These are phyloP conservation scores for Rhododendron kiyosumense DNA, from an alignment of 148 eudicot genomes.

Conservation along the genomic window DNA sequence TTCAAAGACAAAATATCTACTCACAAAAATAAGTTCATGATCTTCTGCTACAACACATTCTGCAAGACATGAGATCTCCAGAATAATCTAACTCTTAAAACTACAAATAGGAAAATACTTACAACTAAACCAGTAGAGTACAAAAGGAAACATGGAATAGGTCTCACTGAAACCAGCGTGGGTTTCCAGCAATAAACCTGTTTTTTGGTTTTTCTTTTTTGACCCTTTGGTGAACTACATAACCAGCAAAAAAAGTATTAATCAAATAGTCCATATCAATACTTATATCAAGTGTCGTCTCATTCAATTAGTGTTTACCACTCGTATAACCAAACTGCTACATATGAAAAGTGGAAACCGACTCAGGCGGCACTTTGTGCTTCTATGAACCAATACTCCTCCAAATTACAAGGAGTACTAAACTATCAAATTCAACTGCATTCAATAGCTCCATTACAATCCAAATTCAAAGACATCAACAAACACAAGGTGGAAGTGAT, in stretches of 20 bases:
- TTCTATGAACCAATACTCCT: no score
- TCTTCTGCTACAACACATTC: neutral
- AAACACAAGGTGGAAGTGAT: no score
- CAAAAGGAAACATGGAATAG: neutral
- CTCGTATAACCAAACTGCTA: no score
- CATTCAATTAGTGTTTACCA: no score
- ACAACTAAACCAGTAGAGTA: neutral
- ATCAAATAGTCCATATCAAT: no score
- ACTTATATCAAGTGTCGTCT: no score
- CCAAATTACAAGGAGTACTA: no score
- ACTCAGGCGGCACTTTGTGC: no score
- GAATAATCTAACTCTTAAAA: neutral
- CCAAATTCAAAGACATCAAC: no score
- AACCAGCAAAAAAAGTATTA: neutral
- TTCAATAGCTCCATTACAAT: no score
- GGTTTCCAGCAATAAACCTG: neutral
- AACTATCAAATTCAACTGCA: no score
- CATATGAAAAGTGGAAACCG: no score
- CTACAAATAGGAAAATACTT: neutral
- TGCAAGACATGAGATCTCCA: neutral
- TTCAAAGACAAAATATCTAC: neutral
- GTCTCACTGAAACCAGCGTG: neutral
- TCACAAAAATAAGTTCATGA: neutral
- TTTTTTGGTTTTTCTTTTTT: neutral
- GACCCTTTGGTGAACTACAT: neutral